Percentiles rank a stretch among this genome's conserved stretches.
These are phyloP conservation scores for Hanseniaspora lindneri DNA, from an alignment of 805 yeast genomes.

Conservation along the genomic window DNA sequence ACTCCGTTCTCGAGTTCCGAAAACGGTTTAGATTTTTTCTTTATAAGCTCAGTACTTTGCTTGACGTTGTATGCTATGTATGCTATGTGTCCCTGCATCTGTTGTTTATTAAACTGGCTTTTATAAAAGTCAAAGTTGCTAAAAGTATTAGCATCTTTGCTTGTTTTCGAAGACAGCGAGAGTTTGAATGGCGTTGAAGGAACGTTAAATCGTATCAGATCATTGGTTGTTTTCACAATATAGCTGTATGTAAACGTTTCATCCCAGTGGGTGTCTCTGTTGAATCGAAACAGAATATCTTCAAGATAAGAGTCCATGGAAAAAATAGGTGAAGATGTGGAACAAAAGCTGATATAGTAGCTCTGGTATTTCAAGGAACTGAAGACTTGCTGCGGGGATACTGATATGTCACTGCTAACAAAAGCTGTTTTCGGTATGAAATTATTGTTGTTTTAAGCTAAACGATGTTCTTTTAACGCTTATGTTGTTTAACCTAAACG, in stretches of 20 bases:
- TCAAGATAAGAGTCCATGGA: slow-evolving; percentile 5
- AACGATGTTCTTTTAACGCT: no score
- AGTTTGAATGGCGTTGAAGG: slow-evolving; percentile 9
- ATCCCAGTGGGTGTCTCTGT: slow-evolving; percentile 14
- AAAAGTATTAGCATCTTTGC: not conserved
- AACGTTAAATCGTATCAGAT: slow-evolving; percentile 17
- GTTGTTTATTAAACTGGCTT: not conserved
- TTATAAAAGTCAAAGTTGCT: slow-evolving; percentile 10
- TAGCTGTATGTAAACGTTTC: slow-evolving; percentile 13
- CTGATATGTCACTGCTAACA: no score
- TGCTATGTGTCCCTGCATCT: slow-evolving; percentile 4
- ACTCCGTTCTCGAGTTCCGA: no score
- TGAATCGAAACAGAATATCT: slow-evolving; percentile 2
- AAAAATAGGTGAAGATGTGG: no score
- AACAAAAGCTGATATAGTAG: no score
- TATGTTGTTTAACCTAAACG: no score
- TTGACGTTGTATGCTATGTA: slow-evolving; percentile 4
- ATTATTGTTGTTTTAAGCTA: no score
- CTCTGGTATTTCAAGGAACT: not conserved
- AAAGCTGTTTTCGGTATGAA: no score
- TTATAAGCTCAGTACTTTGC: not conserved
- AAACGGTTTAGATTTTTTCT: not conserved
- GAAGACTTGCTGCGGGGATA: no score
- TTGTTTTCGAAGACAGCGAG: slow-evolving; percentile 9
- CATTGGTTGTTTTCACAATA: slow-evolving; percentile 11